Conservation (phyloP, 495 filamentous ascomycete species). For the Acidomyces sp. region DNA sequence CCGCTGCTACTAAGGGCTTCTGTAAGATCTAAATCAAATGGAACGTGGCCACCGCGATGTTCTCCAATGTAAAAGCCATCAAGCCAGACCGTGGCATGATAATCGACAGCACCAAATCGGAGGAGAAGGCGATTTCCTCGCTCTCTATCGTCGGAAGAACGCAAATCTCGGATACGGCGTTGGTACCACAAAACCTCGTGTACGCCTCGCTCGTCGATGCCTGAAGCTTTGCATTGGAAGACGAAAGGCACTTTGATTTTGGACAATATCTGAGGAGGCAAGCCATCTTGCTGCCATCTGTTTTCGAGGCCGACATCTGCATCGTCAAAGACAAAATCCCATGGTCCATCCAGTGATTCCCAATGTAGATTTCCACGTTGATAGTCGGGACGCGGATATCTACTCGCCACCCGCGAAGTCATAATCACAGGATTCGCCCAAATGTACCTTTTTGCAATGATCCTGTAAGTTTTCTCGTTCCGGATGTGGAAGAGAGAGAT, state of each 20-base stretch:
- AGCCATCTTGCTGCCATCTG: slow-evolving; percentile 22
- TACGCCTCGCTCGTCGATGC: slow-evolving; percentile 38
- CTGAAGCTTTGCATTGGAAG: slow-evolving; percentile 45
- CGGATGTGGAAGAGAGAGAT: no score
- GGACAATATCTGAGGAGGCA: slow-evolving; percentile 3
- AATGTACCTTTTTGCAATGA: no score
- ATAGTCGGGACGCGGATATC: slow-evolving; percentile 43
- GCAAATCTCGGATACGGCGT: slow-evolving; percentile 36
- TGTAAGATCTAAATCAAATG: slow-evolving; percentile 22
- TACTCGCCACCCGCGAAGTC: slow-evolving; percentile 4
- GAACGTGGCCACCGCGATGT: slow-evolving; percentile 22
- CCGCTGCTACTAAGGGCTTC: slow-evolving; percentile 6
- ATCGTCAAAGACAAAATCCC: slow-evolving; percentile 48
- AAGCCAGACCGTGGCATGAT: slow-evolving; percentile 21
- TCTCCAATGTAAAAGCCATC: slow-evolving; percentile 17
- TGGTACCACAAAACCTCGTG: slow-evolving; percentile 53
- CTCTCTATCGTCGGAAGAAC: slow-evolving; percentile 18
- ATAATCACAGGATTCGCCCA: neutral
- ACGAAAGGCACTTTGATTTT: slow-evolving; percentile 44
- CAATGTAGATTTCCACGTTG: slow-evolving; percentile 37
- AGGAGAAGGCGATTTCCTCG: slow-evolving; percentile 14
- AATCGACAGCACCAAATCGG: slow-evolving; percentile 23
- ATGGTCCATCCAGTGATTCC: slow-evolving; percentile 41
- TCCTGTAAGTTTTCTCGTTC: no score
- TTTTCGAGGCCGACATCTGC: slow-evolving; percentile 33